Conservation (phyloP, 208 protist species). For the Phytomonas sp. region DNA sequence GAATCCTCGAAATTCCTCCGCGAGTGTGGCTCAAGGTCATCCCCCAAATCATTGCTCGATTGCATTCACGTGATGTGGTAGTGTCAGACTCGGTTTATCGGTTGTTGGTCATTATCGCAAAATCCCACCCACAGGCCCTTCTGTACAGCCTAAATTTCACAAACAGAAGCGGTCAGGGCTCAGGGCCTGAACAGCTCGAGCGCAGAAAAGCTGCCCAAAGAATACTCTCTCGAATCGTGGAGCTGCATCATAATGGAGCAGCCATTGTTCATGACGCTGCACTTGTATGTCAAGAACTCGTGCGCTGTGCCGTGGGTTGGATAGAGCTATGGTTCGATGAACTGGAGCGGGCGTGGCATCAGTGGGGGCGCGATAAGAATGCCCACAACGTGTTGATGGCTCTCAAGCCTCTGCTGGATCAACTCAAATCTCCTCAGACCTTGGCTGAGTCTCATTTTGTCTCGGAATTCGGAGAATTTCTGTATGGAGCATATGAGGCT, state of each 20-base stretch:
- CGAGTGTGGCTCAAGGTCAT: conserved; percentile 99
- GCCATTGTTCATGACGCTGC: conserved; percentile 92
- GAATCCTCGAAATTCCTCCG: conserved; percentile 89
- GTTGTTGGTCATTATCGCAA: conserved; percentile 92
- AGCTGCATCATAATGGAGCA: conserved; percentile 78
- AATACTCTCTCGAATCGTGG: conserved; percentile 64
- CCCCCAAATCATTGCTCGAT: conserved; percentile 98
- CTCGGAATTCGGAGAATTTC: conserved; percentile 62
- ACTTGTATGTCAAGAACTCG: conserved; percentile 96
- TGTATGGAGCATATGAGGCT: conserved; percentile 48
- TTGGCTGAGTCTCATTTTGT: conserved; percentile 94
- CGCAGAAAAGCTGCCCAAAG: conserved; percentile 65
- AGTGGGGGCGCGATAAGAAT: conserved; percentile 95
- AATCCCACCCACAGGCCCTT: conserved; percentile 97
- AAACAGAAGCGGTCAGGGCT: conserved; percentile 55
- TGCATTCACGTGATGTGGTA: conserved; percentile 86
- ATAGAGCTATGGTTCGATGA: conserved; percentile 92
- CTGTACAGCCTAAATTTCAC: conserved; percentile 99
- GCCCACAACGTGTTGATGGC: conserved; percentile 87
- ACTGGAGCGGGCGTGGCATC: conserved; percentile 93
- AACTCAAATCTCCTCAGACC: conserved; percentile 90
- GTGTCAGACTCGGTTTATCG: conserved; percentile 92
- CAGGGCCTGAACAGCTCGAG: conserved; percentile 40
- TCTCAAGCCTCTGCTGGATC: conserved; percentile 92
- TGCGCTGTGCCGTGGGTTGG: conserved; percentile 98